phyloP scores from a whole-genome alignment of 768 basidiomycete genomes.

The Termitomyces eurrhizus region DNA sequence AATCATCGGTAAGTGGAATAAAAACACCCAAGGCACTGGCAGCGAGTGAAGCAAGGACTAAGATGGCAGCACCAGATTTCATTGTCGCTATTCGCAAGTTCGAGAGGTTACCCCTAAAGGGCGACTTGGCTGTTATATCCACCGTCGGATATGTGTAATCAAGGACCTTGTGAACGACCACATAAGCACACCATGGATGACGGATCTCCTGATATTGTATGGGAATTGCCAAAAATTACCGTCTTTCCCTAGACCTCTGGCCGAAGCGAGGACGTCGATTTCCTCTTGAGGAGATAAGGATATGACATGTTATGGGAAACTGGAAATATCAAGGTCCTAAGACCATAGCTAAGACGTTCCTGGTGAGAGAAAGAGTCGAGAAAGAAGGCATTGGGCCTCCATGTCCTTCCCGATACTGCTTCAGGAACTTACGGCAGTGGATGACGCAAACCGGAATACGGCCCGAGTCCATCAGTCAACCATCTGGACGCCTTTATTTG shows the following conservation, averaged over 20 bases:
- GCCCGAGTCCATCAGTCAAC: neutral
- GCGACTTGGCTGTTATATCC: neutral
- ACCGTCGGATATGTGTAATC: neutral
- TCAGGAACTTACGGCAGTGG: neutral
- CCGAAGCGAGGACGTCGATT: neutral
- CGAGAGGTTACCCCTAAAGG: neutral
- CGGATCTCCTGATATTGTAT: neutral
- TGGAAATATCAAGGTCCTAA: neutral
- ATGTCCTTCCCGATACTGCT: neutral
- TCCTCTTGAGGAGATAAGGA: neutral
- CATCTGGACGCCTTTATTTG: neutral
- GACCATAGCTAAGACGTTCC: neutral
- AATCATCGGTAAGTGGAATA: constrained; percentile 9
- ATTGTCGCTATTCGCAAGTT: neutral
- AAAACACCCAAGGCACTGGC: constrained; percentile 2
- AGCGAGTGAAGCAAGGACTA: neutral
- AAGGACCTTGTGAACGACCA: neutral
- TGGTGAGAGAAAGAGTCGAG: neutral
- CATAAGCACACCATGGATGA: neutral
- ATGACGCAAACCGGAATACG: neutral
- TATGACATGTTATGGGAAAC: neutral
- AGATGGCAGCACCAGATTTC: constrained; percentile 5
- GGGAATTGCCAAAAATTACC: neutral
- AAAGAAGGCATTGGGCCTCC: neutral
- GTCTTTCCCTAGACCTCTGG: neutral